phyloP scores from a whole-genome alignment of 805 yeast species.

The Ogataea pini region DNA sequence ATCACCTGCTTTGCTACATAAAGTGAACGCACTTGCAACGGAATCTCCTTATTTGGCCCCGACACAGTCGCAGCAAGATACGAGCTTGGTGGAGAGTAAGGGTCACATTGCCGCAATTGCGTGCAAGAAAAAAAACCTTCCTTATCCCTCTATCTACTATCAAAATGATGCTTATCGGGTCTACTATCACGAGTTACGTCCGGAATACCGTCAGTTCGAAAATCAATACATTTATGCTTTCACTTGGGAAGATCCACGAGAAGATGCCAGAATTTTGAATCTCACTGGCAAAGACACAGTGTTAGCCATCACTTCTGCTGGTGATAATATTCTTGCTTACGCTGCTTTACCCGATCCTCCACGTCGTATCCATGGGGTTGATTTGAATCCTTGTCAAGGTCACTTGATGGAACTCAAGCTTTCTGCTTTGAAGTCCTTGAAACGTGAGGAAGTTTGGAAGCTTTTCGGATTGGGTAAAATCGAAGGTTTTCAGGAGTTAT shows the following conservation, averaged over 20 bases:
- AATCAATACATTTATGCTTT: constrained; percentile 83
- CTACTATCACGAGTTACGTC: constrained; percentile 70
- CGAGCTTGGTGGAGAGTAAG: constrained; percentile 50
- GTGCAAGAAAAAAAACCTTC: constrained; percentile 63
- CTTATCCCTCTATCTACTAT: constrained; percentile 79
- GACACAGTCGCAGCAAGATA: constrained; percentile 29
- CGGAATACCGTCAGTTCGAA: constrained; percentile 68
- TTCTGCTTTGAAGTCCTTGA: constrained; percentile 62
- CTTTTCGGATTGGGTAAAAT: constrained; percentile 76
- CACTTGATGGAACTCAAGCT: constrained; percentile 78
- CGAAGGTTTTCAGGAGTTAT: constrained; percentile 50
- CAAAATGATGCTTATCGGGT: constrained; percentile 79
- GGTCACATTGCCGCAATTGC: constrained; percentile 76
- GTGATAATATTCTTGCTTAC: constrained; percentile 76
- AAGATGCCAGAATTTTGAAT: constrained; percentile 67
- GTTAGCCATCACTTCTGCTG: constrained; percentile 83
- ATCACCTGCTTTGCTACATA: constrained; percentile 48
- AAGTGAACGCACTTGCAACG: constrained; percentile 71
- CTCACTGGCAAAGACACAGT: constrained; percentile 67
- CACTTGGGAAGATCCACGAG: constrained; percentile 90
- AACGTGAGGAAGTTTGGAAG: constrained; percentile 65
- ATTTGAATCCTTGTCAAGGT: constrained; percentile 79
- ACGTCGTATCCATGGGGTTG: constrained; percentile 78
- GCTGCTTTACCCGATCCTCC: constrained; percentile 75
- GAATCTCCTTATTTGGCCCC: constrained; percentile 84